Conservation (phyloP, 2,329 filamentous ascomycete genomes). For the Arthrobotrys sphaeroides region DNA sequence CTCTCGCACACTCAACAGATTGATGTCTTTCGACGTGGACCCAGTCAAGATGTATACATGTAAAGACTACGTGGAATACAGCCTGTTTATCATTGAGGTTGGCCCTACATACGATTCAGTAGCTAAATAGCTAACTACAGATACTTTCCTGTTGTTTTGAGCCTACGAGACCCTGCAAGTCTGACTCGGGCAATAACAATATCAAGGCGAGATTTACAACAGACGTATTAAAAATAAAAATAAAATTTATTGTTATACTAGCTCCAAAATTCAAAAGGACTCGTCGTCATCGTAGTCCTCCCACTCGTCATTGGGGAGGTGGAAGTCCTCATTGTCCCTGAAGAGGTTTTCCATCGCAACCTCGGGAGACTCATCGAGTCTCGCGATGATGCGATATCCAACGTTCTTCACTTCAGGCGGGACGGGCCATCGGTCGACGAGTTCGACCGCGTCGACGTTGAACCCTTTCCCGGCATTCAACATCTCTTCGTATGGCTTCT, state of each 20-base stretch:
- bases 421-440: conserved; percentile 25
- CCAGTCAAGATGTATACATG: neutral
- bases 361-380: too few species aligned
- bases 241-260: too few species aligned
- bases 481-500: conserved; percentile 61
- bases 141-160: neutral
- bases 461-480: conserved; percentile 60
- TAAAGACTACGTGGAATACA: neutral
- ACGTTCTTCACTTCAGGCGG: conserved; percentile 13
- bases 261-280: too few species aligned
- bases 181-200: too few species aligned
- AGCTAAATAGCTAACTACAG: neutral
- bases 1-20: neutral
- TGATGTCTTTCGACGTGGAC: neutral
- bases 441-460: conserved; percentile 59
- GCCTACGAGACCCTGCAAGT: neutral
- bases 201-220: too few species aligned
- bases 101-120: neutral
- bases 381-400: conserved; percentile 25
- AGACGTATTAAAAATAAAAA: too few species aligned
- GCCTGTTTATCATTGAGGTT: neutral
- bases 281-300: neutral
- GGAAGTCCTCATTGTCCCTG: neutral
- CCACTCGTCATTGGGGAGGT: neutral
- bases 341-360: neutral